Base-by-base conservation (phyloP, 345 rosid species). In the Pistacia vera region DNA sequence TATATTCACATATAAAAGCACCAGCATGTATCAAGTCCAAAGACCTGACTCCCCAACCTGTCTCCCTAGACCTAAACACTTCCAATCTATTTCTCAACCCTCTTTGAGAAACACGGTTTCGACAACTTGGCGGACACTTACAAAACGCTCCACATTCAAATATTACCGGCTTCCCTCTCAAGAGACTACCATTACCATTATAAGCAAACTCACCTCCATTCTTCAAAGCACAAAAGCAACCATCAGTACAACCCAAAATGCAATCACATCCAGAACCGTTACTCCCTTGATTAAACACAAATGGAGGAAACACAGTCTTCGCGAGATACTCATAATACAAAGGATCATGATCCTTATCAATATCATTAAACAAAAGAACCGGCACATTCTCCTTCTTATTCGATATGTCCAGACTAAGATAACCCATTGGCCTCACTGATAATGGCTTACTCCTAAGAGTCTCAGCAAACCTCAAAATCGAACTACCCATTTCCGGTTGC, bases 31-130 rank as follows among this genome's bases (percentile, higher is more conserved):
- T 90, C 90, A 96, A 66, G 81, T 96, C 95, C 82, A 96, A 81
- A 73, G 92, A 89, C 81, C 99, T 84, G 71, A 96, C 97, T 66
- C 93, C 98, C 98, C 98, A 96, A 22, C 98, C 97, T 0, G 97
- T 92, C 84, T 92, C 93, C 66, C 82, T 83, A 4, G 99, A 92
- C 86, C 98, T 89, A 83, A 93, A 96, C 72, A 96, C 91, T 79
- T 96, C 99, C 75, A 93, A 79, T 59, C 88, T 89, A 69, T 83
- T 81, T 73, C 83, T 90, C 82, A 89, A 63, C 71, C 99, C 99
- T 68, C 76, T 86, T 73, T 93, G 99, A 35, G 91, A 61, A 14
- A 91, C 94, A 64, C 98, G 92, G 73, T 92, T 96, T 51, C 93
- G 81, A 63, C 99, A 96, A 70, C 22, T 77, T 0, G 92, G 94